Conservation (phyloP, 116 monocot genomes). For the Papilionanthe hybrid region DNA sequence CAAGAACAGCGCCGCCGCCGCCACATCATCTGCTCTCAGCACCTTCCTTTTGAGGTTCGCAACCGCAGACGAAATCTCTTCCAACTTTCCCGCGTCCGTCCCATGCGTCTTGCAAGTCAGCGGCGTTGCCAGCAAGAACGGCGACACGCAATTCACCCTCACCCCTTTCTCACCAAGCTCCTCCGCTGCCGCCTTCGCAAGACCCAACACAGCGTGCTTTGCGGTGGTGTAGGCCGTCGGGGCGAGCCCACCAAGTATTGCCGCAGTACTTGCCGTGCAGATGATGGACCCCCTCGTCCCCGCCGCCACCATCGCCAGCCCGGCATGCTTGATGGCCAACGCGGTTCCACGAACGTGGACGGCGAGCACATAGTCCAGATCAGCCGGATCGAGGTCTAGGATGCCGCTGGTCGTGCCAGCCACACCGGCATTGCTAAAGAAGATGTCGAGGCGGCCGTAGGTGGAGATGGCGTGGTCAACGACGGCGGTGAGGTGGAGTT, state of each 20-base stretch:
- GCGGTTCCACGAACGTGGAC: conserved; percentile 7
- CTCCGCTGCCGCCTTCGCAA: conserved; percentile 45
- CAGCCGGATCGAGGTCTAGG: conserved; percentile 2
- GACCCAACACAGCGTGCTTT: conserved; percentile 54
- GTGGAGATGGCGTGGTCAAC: neutral
- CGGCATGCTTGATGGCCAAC: conserved; percentile 50
- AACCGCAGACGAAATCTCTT: conserved; percentile 19
- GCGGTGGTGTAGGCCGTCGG: conserved; percentile 50
- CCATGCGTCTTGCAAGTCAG: neutral
- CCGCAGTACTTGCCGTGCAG: conserved; percentile 56
- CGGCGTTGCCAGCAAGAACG: conserved; percentile 48
- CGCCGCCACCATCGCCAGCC: conserved; percentile 24
- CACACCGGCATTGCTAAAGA: conserved; percentile 19
- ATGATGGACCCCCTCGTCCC: conserved; percentile 36
- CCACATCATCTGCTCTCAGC: conserved; percentile 48
- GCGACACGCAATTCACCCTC: conserved; percentile 62
- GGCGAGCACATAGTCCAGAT: conserved; percentile 13
- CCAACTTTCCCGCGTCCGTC: conserved; percentile 9
- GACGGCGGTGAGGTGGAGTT: neutral
- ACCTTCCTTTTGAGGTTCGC: conserved; percentile 49
- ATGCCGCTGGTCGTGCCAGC: neutral
- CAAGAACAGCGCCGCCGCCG: conserved; percentile 69
- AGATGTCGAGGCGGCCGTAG: conserved; percentile 13
- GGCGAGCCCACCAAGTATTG: conserved; percentile 39
- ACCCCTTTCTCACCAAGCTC: conserved; percentile 55